Evolutionary conservation across 2,329 filamentous ascomycete genomes (phyloP).

Genomic region (Monosporascus sp.): DNA sequence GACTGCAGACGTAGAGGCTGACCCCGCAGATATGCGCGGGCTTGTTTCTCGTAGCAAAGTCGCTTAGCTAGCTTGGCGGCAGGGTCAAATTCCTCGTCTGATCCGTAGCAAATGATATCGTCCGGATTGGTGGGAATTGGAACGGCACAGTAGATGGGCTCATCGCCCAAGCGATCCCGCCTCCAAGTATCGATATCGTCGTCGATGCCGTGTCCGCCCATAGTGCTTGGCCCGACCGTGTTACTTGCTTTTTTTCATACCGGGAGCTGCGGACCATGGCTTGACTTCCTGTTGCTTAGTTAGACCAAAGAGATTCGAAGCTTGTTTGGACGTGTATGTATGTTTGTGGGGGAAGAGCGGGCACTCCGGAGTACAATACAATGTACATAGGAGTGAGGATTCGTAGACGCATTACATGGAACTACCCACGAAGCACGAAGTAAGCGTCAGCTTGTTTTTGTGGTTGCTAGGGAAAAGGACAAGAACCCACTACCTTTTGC

Average conservation of each 20-base stretch:
- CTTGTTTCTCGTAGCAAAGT: constrained; percentile 54
- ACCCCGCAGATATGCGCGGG: constrained; percentile 53
- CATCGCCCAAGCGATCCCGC: constrained; percentile 23
- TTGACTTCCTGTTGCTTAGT: too few species aligned
- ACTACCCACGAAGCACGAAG: not conserved
- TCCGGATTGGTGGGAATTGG: constrained; percentile 25
- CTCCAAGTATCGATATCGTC: constrained; percentile 13
- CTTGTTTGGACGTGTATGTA: too few species aligned
- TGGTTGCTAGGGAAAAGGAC: constrained; percentile 1
- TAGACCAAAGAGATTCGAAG: too few species aligned
- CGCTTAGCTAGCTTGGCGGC: constrained; percentile 43
- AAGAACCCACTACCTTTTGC: constrained; percentile 4
- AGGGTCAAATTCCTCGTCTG: constrained; percentile 51
- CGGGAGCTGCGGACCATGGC: not conserved
- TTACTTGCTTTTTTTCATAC: not conserved
- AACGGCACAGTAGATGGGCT: constrained; percentile 44
- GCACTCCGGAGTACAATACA: too few species aligned
- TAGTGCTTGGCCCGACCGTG: constrained; percentile 2
- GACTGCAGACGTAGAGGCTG: constrained; percentile 53
- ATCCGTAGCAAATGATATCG: constrained; percentile 50
- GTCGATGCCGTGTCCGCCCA: constrained; percentile 12
- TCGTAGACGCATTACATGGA: too few species aligned
- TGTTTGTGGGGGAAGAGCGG: too few species aligned
- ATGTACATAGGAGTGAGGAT: too few species aligned
- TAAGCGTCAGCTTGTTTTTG: constrained; percentile 21